Evolutionary conservation across 2,329 filamentous ascomycete genomes (phyloP).

Genomic region (Tolypocladium endophyticum): DNA sequence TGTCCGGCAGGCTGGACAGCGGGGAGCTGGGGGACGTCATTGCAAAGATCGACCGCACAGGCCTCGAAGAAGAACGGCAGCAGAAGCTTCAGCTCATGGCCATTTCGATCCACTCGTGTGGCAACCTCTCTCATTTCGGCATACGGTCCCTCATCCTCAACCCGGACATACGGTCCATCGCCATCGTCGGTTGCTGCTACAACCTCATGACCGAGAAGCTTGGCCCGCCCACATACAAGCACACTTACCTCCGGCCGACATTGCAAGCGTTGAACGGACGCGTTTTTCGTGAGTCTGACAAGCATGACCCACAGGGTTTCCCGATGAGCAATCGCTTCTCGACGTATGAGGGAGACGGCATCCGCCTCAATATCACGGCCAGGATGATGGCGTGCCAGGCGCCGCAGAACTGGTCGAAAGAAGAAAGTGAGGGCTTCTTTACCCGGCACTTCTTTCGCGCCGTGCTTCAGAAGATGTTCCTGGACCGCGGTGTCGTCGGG

Average conservation of each 20-base stretch:
- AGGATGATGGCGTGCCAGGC: conserved; percentile 98
- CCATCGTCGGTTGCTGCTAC: conserved; percentile 97
- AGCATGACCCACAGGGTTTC: conserved; percentile 83
- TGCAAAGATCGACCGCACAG: conserved; percentile 38
- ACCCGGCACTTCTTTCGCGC: conserved; percentile 88
- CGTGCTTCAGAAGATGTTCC: conserved; percentile 80
- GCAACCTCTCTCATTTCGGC: conserved; percentile 92
- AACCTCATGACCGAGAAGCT: conserved; percentile 89
- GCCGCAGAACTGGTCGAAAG: conserved; percentile 77
- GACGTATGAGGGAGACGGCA: conserved; percentile 48
- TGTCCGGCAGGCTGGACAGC: conserved; percentile 63
- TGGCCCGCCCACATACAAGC: conserved; percentile 77
- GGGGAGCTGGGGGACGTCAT: conserved; percentile 62
- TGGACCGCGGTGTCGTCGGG: conserved; percentile 69
- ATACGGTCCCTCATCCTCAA: conserved; percentile 80
- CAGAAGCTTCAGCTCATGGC: conserved; percentile 58
- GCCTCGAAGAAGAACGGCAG: conserved; percentile 10
- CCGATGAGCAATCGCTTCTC: conserved; percentile 72
- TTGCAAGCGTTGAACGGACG: conserved; percentile 58
- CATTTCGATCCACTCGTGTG: conserved; percentile 92
- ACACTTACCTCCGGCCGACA: conserved; percentile 62
- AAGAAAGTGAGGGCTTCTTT: conserved; percentile 81
- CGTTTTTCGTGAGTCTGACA: conserved; percentile 54
- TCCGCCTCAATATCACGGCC: conserved; percentile 88
- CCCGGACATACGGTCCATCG: conserved; percentile 74